These are phyloP conservation scores for Sabuloglossum arenarium DNA, from an alignment of 495 filamentous ascomycete genomes.

Conservation along the genomic window DNA sequence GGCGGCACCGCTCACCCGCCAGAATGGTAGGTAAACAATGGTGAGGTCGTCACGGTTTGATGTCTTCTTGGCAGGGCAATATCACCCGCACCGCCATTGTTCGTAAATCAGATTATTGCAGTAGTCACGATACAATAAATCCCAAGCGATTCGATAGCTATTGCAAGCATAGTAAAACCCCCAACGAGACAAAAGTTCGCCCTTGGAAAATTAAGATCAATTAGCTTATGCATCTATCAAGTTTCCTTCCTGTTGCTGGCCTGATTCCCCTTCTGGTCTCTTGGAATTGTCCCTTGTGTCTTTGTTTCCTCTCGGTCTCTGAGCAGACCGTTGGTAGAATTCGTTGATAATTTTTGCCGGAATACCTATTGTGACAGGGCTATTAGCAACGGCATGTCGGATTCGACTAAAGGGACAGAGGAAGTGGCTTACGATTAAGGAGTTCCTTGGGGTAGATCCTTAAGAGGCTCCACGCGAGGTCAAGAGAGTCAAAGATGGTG, in stretches of 20 bases:
- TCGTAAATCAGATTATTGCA: no score
- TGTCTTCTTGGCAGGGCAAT: no score
- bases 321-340: conserved; percentile 61
- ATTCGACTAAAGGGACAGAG: background rate
- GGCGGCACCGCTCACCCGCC: no score
- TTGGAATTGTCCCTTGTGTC: background rate
- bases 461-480: conserved; percentile 88
- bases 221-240: conserved; percentile 1
- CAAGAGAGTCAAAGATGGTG: conserved; percentile 75
- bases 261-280: background rate
- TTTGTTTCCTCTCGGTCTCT: conserved; percentile 4
- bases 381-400: background rate
- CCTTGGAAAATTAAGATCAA: background rate
- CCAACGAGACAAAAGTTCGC: background rate
- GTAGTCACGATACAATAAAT: no score
- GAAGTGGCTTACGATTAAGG: conserved; percentile 47
- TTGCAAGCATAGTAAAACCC: background rate
- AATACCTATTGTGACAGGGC: conserved; percentile 22
- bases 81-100: no score
- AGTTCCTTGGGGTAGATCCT: conserved; percentile 93
- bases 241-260: background rate
- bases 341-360: conserved; percentile 83
- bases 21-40: no score
- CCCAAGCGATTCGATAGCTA: background rate
- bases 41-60: no score